Conservation (phyloP, 352 stramenopile genomes). For the Thalassiosira hispida region DNA sequence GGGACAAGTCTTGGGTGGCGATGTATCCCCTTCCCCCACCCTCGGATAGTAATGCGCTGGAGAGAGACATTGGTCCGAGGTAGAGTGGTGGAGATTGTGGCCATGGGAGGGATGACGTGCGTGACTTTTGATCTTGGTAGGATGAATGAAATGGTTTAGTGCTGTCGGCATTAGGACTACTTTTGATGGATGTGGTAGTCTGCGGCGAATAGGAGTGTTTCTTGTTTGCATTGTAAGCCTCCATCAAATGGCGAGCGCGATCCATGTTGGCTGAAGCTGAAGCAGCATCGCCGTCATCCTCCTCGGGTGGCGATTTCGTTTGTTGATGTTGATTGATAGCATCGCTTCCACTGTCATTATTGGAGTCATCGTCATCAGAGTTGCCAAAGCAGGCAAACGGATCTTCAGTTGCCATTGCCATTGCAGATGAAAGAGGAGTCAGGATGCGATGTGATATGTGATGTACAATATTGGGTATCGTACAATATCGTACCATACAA, state of each 20-base stretch:
- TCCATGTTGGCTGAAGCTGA: background rate
- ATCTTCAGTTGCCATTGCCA: conserved; percentile 24
- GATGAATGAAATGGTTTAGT: conserved; percentile 5
- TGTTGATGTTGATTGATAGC: background rate
- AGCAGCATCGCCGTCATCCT: background rate
- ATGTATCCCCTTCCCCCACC: conserved; percentile 91
- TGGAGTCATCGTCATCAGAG: background rate
- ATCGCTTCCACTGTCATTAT: conserved; percentile 20
- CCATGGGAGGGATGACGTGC: conserved; percentile 68
- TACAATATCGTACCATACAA: too few species aligned
- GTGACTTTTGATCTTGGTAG: conserved; percentile 37
- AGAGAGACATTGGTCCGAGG: conserved; percentile 86
- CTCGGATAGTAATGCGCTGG: conserved; percentile 39
- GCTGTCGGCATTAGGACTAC: background rate
- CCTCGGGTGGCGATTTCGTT: background rate
- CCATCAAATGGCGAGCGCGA: conserved; percentile 19
- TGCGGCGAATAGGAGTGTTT: background rate
- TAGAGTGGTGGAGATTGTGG: conserved; percentile 87
- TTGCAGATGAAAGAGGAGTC: too few species aligned
- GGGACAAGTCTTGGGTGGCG: conserved; percentile 84
- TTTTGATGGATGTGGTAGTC: background rate
- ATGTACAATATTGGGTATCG: too few species aligned
- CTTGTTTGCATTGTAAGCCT: conserved; percentile 28
- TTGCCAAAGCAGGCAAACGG: conserved; percentile 46
- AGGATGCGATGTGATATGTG: too few species aligned